Evolutionary conservation across 352 stramenopile species (phyloP).

Genomic region (Phytophthora pistaciae): DNA sequence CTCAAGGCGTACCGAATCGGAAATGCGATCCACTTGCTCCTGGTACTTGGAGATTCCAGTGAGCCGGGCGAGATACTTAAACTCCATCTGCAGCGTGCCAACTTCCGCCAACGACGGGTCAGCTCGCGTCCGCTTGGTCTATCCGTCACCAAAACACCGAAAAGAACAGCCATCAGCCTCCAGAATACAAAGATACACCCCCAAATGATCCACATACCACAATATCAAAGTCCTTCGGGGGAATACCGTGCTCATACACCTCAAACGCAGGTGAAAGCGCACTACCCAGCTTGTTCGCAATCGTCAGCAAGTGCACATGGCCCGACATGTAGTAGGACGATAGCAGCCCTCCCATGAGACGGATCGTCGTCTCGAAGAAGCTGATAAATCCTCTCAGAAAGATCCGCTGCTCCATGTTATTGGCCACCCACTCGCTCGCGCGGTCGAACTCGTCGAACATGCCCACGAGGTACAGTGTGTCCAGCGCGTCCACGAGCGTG

Average conservation of each 20-base stretch:
- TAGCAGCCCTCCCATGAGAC: slow-evolving; percentile 74
- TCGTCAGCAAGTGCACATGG: slow-evolving; percentile 60
- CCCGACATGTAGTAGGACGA: slow-evolving; percentile 74
- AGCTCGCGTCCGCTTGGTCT: slow-evolving; percentile 49
- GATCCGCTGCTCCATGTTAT: slow-evolving; percentile 76
- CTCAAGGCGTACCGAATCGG: slow-evolving; percentile 53
- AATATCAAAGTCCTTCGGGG: slow-evolving; percentile 74
- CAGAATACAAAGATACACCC: too few relatives aligned
- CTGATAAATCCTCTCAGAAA: slow-evolving; percentile 71
- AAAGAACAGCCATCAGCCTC: neutral
- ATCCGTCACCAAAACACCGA: neutral
- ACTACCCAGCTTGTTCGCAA: slow-evolving; percentile 71
- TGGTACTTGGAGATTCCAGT: slow-evolving; percentile 70
- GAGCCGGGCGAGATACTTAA: slow-evolving; percentile 77
- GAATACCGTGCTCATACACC: slow-evolving; percentile 59
- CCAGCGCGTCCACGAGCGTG: slow-evolving; percentile 81
- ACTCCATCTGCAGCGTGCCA: slow-evolving; percentile 82
- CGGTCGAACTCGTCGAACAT: slow-evolving; percentile 85
- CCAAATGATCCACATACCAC: slow-evolving; percentile 40
- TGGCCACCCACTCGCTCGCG: slow-evolving; percentile 69
- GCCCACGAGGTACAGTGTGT: slow-evolving; percentile 79
- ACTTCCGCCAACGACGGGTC: slow-evolving; percentile 71
- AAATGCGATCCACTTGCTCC: slow-evolving; percentile 77
- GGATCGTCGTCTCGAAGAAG: slow-evolving; percentile 87
- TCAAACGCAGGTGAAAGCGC: slow-evolving; percentile 71